Evolutionary conservation across 345 rosid species (phyloP).

Genomic region (Aegle marmelos): DNA sequence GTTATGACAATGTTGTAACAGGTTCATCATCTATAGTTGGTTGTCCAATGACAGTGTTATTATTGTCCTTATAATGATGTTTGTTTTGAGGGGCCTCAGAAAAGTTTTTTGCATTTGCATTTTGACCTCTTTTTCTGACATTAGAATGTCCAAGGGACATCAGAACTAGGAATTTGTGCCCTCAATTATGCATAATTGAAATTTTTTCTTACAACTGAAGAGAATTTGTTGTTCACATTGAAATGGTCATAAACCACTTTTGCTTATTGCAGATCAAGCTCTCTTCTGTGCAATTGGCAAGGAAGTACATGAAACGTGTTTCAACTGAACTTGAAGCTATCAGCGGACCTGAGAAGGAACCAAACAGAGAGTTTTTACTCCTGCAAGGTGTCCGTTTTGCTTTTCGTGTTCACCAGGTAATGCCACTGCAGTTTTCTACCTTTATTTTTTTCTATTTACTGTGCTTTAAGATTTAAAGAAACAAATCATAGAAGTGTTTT

Average conservation of each 20-base stretch:
- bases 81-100: not conserved
- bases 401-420: conserved; percentile 98
- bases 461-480: not conserved
- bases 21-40: not conserved
- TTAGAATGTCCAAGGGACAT: not conserved
- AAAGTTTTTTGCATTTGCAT: not conserved
- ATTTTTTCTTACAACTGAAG: not conserved
- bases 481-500: not conserved
- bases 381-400: conserved; percentile 97
- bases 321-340: conserved; percentile 76
- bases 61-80: not conserved
- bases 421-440: not conserved
- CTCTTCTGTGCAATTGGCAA: conserved; percentile 89
- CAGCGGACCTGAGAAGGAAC: conserved; percentile 82
- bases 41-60: not conserved
- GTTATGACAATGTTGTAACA: not conserved
- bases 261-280: conserved; percentile 75
- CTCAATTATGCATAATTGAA: not conserved
- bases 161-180: not conserved
- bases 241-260: not conserved
- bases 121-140: not conserved
- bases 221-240: not conserved
- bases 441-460: not conserved
- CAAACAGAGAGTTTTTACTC: conserved; percentile 85
- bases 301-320: conserved; percentile 95